phyloP scores from a whole-genome alignment of 768 basidiomycete genomes.

The Amylocystis lapponica region DNA sequence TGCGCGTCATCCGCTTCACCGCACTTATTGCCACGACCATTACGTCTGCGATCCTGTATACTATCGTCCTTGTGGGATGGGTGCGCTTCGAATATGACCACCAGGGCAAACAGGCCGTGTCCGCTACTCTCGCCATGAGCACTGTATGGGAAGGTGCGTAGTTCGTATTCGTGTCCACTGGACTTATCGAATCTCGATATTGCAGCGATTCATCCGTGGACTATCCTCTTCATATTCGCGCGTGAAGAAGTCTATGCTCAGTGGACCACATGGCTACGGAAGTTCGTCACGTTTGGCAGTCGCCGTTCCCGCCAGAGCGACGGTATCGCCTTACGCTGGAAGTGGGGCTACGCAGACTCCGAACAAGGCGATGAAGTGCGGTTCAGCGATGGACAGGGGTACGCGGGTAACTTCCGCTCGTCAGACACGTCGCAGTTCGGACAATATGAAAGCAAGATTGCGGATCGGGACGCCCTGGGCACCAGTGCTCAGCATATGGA shows the following conservation, averaged over 20 bases:
- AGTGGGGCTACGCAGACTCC: no score
- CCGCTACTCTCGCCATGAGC: constrained; percentile 4
- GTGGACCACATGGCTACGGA: constrained; percentile 6
- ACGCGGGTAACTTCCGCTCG: no score
- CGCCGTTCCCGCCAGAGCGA: no score
- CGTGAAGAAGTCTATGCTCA: constrained; percentile 18
- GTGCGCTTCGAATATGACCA: neutral
- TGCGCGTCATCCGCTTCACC: constrained; percentile 14
- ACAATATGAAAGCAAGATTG: no score
- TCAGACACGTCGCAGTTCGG: no score
- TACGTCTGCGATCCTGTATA: constrained; percentile 14
- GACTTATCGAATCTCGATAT: no score
- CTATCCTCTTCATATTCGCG: constrained; percentile 19
- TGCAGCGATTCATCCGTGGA: constrained; percentile 10
- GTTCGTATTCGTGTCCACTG: neutral
- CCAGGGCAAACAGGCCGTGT: neutral
- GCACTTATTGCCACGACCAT: constrained; percentile 13
- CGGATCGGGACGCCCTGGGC: no score
- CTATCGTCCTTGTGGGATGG: constrained; percentile 14
- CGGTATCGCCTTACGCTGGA: no score
- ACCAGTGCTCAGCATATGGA: no score
- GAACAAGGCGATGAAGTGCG: no score
- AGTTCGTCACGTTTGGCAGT: no score
- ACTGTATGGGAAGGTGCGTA: constrained; percentile 18
- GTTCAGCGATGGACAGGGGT: no score